phyloP scores from a whole-genome alignment of 345 rosid species.

The Excoecaria cochinchinensis region DNA sequence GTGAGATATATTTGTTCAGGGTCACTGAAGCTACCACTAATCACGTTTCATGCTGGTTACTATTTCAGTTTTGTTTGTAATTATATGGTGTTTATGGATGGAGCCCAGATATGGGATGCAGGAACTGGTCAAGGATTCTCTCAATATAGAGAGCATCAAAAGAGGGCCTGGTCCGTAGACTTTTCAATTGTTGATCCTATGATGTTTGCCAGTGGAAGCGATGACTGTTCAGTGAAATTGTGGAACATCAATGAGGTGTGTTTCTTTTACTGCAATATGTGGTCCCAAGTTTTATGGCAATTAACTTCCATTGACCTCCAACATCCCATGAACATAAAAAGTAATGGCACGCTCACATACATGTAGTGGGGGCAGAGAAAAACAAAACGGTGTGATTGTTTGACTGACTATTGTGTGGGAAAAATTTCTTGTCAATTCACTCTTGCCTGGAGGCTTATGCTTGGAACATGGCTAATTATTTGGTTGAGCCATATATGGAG shows the following conservation, averaged over 20 bases:
- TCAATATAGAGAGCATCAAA: constrained; percentile 72
- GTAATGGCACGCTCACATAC: neutral
- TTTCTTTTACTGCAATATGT: constrained; percentile 2
- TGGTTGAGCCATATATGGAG: neutral
- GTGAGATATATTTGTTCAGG: neutral
- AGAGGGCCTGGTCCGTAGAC: constrained; percentile 97
- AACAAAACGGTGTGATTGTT: neutral
- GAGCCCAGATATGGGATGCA: constrained; percentile 82
- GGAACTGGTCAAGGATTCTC: constrained; percentile 74
- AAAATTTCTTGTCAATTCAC: neutral
- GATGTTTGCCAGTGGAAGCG: constrained; percentile 90
- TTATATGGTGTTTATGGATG: constrained; percentile 30
- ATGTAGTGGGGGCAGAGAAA: neutral
- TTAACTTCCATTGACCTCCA: too few species aligned
- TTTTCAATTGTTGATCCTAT: constrained; percentile 72
- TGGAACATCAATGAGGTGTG: constrained; percentile 85
- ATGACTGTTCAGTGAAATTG: constrained; percentile 84
- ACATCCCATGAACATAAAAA: neutral
- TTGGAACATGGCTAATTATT: neutral
- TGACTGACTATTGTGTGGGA: neutral
- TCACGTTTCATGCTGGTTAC: neutral
- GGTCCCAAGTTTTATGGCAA: neutral
- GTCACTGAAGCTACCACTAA: neutral
- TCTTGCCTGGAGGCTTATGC: neutral
- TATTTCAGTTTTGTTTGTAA: neutral